Conservation (phyloP, 768 basidiomycete species). For the Termitomyces sp. region DNA sequence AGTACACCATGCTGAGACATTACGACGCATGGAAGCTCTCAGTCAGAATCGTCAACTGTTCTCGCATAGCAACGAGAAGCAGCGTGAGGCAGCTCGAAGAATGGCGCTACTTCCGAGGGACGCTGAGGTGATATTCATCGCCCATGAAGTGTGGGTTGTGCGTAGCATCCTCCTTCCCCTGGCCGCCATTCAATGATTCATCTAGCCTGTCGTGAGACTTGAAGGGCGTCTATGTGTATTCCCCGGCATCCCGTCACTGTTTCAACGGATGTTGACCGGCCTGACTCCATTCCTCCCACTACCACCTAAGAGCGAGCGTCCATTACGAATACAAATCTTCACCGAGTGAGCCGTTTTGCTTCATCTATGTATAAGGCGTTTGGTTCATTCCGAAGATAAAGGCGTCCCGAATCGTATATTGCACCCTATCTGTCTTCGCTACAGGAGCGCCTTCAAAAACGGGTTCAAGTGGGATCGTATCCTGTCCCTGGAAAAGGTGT, state of each 20-base stretch:
- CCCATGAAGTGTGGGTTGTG: constrained; percentile 82
- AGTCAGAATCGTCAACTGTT: constrained; percentile 52
- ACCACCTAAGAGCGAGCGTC: constrained; percentile 68
- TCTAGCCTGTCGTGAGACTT: constrained; percentile 79
- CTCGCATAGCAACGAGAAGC: constrained; percentile 62
- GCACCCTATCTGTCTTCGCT: constrained; percentile 82
- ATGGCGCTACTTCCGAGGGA: constrained; percentile 88
- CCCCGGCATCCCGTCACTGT: constrained; percentile 85
- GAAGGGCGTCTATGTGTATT: constrained; percentile 86
- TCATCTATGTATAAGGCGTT: constrained; percentile 1
- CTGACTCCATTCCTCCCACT: constrained; percentile 73
- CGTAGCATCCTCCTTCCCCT: constrained; percentile 20
- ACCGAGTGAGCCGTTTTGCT: constrained; percentile 48
- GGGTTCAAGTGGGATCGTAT: constrained; percentile 83
- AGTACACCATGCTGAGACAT: constrained; percentile 71
- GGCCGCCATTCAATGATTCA: not conserved
- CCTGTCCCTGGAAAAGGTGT: constrained; percentile 60
- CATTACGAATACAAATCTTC: constrained; percentile 76
- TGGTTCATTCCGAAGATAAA: constrained; percentile 10
- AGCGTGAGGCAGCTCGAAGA: constrained; percentile 67
- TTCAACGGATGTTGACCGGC: constrained; percentile 73
- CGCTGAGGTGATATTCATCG: constrained; percentile 77
- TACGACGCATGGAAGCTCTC: constrained; percentile 63
- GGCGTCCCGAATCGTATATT: constrained; percentile 73
- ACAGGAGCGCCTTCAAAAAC: constrained; percentile 63